Conservation (phyloP, 2,329 filamentous ascomycete genomes). For the Dactylellina cionopaga region DNA sequence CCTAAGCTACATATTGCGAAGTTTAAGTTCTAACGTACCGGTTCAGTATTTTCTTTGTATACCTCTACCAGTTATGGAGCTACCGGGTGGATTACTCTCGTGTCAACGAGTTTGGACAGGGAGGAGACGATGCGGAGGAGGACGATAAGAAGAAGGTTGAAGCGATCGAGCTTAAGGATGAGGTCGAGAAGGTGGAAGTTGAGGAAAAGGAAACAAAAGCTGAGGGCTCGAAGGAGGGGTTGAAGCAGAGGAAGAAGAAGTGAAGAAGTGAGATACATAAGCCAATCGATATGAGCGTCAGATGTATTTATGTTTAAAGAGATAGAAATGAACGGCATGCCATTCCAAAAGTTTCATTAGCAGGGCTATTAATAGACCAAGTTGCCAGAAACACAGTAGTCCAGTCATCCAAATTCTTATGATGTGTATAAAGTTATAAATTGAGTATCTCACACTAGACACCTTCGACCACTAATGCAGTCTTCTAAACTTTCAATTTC, state of each 20-base stretch:
- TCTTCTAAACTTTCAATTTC: conserved; percentile 42
- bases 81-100: conserved; percentile 92
- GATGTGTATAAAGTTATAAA: too few species aligned
- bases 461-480: too few species aligned
- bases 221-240: conserved; percentile 35
- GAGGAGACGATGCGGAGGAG: conserved; percentile 84
- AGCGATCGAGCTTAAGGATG: conserved; percentile 51
- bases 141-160: conserved; percentile 63
- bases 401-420: too few species aligned
- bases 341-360: too few species aligned
- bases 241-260: conserved; percentile 52
- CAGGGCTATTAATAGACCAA: too few species aligned
- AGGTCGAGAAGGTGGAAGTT: conserved; percentile 57
- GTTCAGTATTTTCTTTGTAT: conserved; percentile 86
- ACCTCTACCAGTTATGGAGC: conserved; percentile 91
- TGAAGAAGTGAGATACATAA: background rate
- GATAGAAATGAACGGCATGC: background rate
- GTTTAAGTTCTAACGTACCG: background rate
- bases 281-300: background rate
- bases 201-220: conserved; percentile 58
- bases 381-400: too few species aligned
- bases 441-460: too few species aligned
- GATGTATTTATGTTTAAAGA: background rate
- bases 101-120: conserved; percentile 98
- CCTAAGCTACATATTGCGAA: background rate